phyloP scores from a whole-genome alignment of 805 yeast genomes.

The Cyberlindnera lachancei region DNA sequence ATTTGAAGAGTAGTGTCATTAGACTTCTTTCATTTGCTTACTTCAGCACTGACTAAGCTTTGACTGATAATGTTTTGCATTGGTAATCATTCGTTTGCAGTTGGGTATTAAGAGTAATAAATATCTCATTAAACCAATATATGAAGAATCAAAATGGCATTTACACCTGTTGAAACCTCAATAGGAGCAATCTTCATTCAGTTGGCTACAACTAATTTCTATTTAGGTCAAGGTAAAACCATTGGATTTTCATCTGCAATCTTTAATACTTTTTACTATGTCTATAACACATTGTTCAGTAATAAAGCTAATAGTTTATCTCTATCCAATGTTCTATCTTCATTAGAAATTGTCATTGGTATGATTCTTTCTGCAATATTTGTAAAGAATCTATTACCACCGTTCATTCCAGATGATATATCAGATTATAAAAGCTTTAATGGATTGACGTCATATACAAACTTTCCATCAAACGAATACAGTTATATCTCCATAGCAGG shows the following conservation, averaged over 20 bases:
- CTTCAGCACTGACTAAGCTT: too few species aligned
- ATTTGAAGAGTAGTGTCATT: too few species aligned
- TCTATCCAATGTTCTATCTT: conserved; percentile 18
- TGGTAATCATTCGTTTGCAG: too few species aligned
- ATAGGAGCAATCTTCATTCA: conserved; percentile 43
- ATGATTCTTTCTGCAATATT: conserved; percentile 24
- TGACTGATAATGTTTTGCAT: too few species aligned
- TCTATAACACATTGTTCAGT: too few species aligned
- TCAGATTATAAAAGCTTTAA: not conserved
- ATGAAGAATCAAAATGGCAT: too few species aligned
- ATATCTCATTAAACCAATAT: too few species aligned
- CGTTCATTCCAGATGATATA: conserved; percentile 22
- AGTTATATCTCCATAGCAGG: conserved; percentile 30
- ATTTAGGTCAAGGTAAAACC: conserved; percentile 31
- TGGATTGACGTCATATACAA: conserved; percentile 1
- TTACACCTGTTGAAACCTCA: conserved; percentile 36
- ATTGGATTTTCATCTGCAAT: conserved; percentile 42
- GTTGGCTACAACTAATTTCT: conserved; percentile 35
- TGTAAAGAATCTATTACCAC: conserved; percentile 19
- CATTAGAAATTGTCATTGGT: conserved; percentile 30
- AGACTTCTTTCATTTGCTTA: too few species aligned
- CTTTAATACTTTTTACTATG: too few species aligned
- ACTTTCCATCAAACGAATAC: too few species aligned
- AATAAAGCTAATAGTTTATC: conserved; percentile 27
- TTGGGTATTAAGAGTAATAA: too few species aligned